Conservation (phyloP, 2,329 filamentous ascomycete species). For the Talaromyces sp. region DNA sequence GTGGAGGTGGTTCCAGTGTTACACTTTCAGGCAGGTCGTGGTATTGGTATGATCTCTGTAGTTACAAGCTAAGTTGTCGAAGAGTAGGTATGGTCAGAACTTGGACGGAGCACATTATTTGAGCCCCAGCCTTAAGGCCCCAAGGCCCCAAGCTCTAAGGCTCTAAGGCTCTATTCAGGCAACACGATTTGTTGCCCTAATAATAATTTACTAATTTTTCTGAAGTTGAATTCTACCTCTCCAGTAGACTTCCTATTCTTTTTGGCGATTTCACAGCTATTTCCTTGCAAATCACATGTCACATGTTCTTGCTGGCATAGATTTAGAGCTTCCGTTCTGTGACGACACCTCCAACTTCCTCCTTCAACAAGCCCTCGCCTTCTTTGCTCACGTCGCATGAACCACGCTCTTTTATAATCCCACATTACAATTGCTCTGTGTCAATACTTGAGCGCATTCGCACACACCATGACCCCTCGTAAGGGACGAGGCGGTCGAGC, state of each 20-base stretch:
- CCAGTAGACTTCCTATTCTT: background rate
- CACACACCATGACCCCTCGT: conserved; percentile 32
- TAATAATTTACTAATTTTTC: background rate
- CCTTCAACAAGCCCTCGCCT: background rate
- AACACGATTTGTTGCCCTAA: background rate
- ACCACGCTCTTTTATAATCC: background rate
- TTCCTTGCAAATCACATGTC: conserved; percentile 5
- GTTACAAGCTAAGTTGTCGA: background rate
- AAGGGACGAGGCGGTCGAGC: conserved; percentile 31
- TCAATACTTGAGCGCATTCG: background rate
- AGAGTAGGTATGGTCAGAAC: background rate
- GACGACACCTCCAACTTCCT: background rate
- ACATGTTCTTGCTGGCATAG: background rate
- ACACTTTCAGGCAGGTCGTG: background rate
- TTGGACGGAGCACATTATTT: background rate
- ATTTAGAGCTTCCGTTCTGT: background rate
- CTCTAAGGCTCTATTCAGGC: background rate
- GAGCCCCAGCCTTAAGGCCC: background rate
- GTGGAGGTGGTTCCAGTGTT: background rate
- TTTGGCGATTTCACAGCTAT: background rate
- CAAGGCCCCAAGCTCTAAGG: background rate
- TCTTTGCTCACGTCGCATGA: background rate
- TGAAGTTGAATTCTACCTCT: background rate
- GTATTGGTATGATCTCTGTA: background rate
- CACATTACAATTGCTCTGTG: background rate